Conservation (phyloP, 2,329 filamentous ascomycete genomes). For the Allantophomopsis cytisporea region DNA sequence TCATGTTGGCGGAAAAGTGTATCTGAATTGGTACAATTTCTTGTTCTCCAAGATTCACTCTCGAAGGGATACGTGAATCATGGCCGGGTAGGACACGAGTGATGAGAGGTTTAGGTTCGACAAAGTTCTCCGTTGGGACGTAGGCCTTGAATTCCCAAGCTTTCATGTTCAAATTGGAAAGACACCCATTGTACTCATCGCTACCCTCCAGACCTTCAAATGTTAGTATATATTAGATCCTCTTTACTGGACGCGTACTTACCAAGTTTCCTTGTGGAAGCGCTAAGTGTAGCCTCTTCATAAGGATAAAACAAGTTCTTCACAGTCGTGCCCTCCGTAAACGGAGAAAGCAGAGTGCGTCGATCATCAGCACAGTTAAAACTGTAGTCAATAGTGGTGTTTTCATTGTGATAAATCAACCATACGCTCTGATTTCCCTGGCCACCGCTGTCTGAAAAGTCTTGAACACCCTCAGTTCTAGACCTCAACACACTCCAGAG, state of each 20-base stretch:
- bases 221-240: conserved; percentile 20
- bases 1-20: conserved; percentile 46
- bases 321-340: conserved; percentile 34
- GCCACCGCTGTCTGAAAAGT: conserved; percentile 32
- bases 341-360: conserved; percentile 38
- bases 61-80: conserved; percentile 39
- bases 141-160: conserved; percentile 46
- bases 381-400: conserved; percentile 31
- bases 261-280: too few relatives aligned
- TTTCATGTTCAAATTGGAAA: conserved; percentile 29
- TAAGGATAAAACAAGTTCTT: conserved; percentile 49
- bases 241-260: conserved; percentile 25
- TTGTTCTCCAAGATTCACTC: conserved; percentile 21
- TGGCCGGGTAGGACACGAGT: conserved; percentile 48
- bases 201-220: too few relatives aligned
- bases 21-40: conserved; percentile 36
- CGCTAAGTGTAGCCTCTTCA: conserved; percentile 17
- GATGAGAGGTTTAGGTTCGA: conserved; percentile 38
- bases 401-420: conserved; percentile 30
- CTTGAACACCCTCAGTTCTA: conserved; percentile 25
- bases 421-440: conserved; percentile 27
- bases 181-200: conserved; percentile 33
- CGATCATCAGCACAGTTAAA: conserved; percentile 35
- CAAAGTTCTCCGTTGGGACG: conserved; percentile 36
- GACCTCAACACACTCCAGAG: conserved; percentile 46